phyloP scores from a whole-genome alignment of 2,329 filamentous ascomycete genomes.

The Annulohypoxylon truncatum region DNA sequence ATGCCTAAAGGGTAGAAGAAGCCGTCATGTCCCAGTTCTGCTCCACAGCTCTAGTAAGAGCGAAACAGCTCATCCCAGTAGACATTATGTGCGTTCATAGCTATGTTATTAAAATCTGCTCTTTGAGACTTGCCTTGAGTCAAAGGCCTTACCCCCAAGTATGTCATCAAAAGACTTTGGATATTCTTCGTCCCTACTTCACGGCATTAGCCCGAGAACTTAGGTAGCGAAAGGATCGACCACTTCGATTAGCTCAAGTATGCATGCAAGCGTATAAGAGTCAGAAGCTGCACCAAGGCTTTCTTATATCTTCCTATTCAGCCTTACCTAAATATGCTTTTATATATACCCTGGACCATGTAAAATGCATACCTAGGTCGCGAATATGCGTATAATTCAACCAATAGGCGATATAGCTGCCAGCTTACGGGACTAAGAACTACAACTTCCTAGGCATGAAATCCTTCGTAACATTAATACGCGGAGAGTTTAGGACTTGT shows the following conservation, averaged over 20 bases:
- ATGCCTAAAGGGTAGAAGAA: not conserved
- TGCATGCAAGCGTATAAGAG: not conserved
- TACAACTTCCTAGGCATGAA: not conserved
- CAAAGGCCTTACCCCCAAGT: not conserved
- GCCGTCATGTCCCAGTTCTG: not conserved
- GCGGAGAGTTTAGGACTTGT: not conserved
- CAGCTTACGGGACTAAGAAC: not conserved
- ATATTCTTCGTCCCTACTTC: not conserved
- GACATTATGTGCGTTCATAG: not conserved
- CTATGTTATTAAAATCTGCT: not conserved
- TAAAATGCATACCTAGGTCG: not conserved
- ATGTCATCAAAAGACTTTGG: not conserved
- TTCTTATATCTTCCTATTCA: not conserved
- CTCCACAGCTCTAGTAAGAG: not conserved
- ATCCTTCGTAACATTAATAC: not conserved
- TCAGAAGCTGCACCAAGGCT: not conserved
- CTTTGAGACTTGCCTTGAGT: not conserved
- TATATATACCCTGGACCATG: not conserved
- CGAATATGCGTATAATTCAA: not conserved
- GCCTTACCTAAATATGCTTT: conserved; percentile 5
- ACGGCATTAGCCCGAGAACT: not conserved
- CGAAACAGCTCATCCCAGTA: not conserved
- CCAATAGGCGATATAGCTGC: conserved; percentile 5
- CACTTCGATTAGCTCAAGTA: not conserved
- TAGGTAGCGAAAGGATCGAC: not conserved